Evolutionary conservation across 805 yeast species (phyloP).

Genomic region (Pichia heedii): DNA sequence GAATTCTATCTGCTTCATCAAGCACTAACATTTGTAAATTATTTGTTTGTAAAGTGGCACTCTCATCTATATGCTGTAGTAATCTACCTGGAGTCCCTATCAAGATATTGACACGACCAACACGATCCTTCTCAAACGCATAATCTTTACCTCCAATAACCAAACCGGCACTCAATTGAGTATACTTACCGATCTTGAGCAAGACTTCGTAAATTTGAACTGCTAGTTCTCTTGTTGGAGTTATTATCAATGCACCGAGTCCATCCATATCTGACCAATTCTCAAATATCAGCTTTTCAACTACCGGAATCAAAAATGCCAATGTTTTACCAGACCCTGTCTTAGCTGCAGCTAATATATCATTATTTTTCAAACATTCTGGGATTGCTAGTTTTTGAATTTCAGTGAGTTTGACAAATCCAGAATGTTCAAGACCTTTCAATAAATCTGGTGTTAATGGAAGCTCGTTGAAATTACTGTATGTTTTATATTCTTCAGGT

Average conservation of each 20-base stretch:
- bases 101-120: conserved; percentile 68
- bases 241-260: conserved; percentile 77
- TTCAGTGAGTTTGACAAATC: conserved; percentile 73
- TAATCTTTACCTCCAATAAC: conserved; percentile 93
- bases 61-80: conserved; percentile 84
- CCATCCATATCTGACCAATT: conserved; percentile 81
- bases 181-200: conserved; percentile 67
- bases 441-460: conserved; percentile 61
- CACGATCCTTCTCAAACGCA: conserved; percentile 69
- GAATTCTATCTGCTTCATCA: conserved; percentile 88
- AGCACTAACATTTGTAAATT: conserved; percentile 72
- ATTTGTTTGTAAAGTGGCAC: conserved; percentile 66
- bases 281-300: conserved; percentile 60
- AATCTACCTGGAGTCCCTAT: conserved; percentile 91
- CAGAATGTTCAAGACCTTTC: conserved; percentile 69
- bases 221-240: conserved; percentile 89
- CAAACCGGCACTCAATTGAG: conserved; percentile 76
- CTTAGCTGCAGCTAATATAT: conserved; percentile 78
- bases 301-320: conserved; percentile 74
- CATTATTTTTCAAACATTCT: conserved; percentile 63
- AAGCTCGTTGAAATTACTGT: conserved; percentile 60
- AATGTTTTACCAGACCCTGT: conserved; percentile 90
- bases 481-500: conserved; percentile 25
- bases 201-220: conserved; percentile 85
- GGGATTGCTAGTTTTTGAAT: conserved; percentile 79